Evolutionary conservation across 805 yeast genomes (phyloP).

Genomic region (Sugiyamaella lignohabitans): DNA sequence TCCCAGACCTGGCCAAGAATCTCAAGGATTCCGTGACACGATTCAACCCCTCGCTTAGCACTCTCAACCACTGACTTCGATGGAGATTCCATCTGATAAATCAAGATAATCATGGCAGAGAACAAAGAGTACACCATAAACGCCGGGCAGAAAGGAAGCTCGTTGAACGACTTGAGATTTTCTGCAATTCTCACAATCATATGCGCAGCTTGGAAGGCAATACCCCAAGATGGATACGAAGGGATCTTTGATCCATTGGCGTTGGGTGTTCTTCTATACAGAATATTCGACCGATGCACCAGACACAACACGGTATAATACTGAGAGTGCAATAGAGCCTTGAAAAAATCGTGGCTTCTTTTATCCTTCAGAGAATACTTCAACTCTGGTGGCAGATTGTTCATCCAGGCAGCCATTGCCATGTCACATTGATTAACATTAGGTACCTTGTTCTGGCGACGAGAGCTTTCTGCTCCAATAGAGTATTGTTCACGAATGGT

Average conservation of each 20-base stretch:
- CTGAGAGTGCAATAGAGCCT: slow-evolving; percentile 56
- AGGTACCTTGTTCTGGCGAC: slow-evolving; percentile 38
- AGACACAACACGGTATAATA: slow-evolving; percentile 68
- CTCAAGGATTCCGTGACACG: slow-evolving; percentile 33
- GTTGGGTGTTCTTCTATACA: slow-evolving; percentile 19
- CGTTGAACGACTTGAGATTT: slow-evolving; percentile 44
- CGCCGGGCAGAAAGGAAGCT: slow-evolving; percentile 50
- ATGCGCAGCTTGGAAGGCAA: slow-evolving; percentile 75
- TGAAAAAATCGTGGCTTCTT: slow-evolving; percentile 47
- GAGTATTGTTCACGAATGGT: slow-evolving; percentile 64
- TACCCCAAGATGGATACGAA: slow-evolving; percentile 66
- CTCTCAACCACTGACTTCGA: slow-evolving; percentile 33
- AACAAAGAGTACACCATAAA: slow-evolving; percentile 52
- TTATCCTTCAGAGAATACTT: slow-evolving; percentile 55
- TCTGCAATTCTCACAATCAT: slow-evolving; percentile 61
- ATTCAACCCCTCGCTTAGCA: slow-evolving; percentile 33
- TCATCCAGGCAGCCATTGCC: slow-evolving; percentile 73
- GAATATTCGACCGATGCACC: slow-evolving; percentile 62
- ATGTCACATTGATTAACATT: slow-evolving; percentile 61
- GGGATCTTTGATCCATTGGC: slow-evolving; percentile 16
- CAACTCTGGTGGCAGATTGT: slow-evolving; percentile 54
- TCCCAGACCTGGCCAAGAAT: slow-evolving; percentile 47
- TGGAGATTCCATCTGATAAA: slow-evolving; percentile 53
- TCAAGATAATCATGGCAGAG: slow-evolving; percentile 61
- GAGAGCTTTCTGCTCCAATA: slow-evolving; percentile 54